Evolutionary conservation across 352 stramenopile genomes (phyloP).

Genomic region (Pythium rhizo-oryzae): DNA sequence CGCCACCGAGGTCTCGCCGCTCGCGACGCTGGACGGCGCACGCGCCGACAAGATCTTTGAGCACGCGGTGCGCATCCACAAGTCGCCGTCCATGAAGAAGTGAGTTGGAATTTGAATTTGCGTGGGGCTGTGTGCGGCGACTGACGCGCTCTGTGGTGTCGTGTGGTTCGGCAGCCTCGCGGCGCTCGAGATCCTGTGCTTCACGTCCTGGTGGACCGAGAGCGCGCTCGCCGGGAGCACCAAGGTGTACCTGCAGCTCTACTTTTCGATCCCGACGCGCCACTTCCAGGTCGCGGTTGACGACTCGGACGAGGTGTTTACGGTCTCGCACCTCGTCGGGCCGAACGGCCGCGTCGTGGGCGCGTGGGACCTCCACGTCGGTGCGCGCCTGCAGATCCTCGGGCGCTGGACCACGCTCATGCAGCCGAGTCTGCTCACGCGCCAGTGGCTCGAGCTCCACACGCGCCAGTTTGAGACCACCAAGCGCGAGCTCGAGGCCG

Average conservation of each 20-base stretch:
- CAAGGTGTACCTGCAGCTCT: constrained; percentile 47
- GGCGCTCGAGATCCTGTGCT: constrained; percentile 64
- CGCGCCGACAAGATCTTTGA: constrained; percentile 51
- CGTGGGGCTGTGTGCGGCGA: not conserved
- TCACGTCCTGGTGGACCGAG: constrained; percentile 75
- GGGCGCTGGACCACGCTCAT: constrained; percentile 70
- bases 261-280: constrained; percentile 68
- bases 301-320: constrained; percentile 72
- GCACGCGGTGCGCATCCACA: constrained; percentile 47
- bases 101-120: constrained; percentile 28
- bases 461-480: constrained; percentile 41
- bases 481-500: constrained; percentile 47
- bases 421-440: constrained; percentile 74
- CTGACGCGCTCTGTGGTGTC: not conserved
- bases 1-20: not conserved
- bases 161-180: constrained; percentile 37
- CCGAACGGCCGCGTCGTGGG: constrained; percentile 46
- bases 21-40: constrained; percentile 12
- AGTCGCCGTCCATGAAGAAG: constrained; percentile 55
- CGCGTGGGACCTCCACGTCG: constrained; percentile 72
- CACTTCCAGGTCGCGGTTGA: constrained; percentile 71
- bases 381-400: constrained; percentile 59
- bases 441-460: constrained; percentile 68
- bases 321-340: constrained; percentile 70
- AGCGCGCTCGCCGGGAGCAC: constrained; percentile 38